phyloP scores from a whole-genome alignment of 1,284 basidiomycete species.

The Marasmius fiardii region DNA sequence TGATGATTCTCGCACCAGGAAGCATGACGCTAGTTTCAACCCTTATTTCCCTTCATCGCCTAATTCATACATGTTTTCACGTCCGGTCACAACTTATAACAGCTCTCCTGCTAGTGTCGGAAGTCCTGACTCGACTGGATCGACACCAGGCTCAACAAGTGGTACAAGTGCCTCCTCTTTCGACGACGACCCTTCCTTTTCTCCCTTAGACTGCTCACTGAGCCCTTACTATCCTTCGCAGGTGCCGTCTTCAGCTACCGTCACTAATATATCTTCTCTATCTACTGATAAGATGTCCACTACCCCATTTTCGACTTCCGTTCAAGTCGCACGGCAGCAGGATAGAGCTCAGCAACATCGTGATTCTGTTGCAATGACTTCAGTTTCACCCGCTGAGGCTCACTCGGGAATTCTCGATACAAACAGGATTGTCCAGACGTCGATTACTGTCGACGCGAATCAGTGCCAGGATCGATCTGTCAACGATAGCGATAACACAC shows the following conservation, averaged over 20 bases:
- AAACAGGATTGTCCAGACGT: not conserved
- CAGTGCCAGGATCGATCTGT: not conserved
- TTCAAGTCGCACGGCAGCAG: too few species aligned
- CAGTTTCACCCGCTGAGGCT: too few species aligned
- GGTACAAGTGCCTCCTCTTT: constrained; percentile 6
- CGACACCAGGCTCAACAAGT: constrained; percentile 12
- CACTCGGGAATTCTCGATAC: too few species aligned
- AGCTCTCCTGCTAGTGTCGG: constrained; percentile 14
- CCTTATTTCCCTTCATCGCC: constrained; percentile 39
- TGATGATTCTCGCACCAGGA: constrained; percentile 13
- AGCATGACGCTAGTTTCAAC: constrained; percentile 25
- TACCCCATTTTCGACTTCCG: too few species aligned
- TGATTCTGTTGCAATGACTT: too few species aligned
- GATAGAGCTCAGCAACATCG: too few species aligned
- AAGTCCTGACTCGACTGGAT: constrained; percentile 22
- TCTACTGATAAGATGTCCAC: not conserved
- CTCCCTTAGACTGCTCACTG: not conserved
- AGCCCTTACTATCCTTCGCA: not conserved
- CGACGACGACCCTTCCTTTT: constrained; percentile 5
- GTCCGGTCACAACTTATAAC: not conserved
- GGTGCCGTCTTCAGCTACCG: constrained; percentile 9
- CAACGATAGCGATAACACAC: constrained; percentile 19
- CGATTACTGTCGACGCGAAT: not conserved
- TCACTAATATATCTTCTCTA: constrained; percentile 21
- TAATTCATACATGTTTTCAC: not conserved